phyloP scores from a whole-genome alignment of 2,329 filamentous ascomycete species.

The Ophiostoma perfectum region DNA sequence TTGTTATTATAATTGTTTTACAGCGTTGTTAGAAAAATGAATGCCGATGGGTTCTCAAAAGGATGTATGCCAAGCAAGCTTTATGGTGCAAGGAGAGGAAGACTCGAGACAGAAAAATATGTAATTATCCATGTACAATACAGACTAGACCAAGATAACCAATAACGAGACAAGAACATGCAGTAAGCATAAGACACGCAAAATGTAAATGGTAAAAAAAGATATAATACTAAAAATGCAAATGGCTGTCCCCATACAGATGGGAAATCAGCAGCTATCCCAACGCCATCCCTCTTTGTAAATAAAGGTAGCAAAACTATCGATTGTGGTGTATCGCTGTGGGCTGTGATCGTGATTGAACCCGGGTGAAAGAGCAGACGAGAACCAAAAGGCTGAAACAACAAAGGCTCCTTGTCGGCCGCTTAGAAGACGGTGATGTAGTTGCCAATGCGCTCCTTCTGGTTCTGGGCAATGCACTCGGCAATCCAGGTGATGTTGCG shows the following conservation, averaged over 20 bases:
- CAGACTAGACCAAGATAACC: constrained; percentile 25
- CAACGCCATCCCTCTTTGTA: constrained; percentile 4
- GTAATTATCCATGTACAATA: constrained; percentile 48
- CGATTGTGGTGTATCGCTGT: constrained; percentile 14
- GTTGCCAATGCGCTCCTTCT: constrained; percentile 97
- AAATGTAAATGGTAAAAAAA: background rate
- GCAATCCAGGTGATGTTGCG: constrained; percentile 99
- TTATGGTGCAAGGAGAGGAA: background rate
- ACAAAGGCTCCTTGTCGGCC: background rate
- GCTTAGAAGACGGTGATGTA: constrained; percentile 91
- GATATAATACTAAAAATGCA: background rate
- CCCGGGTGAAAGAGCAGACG: constrained; percentile 16
- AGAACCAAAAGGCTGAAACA: constrained; percentile 19
- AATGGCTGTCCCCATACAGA: background rate
- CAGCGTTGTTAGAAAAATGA: constrained; percentile 19
- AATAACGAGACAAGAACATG: constrained; percentile 2
- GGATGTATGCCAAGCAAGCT: background rate
- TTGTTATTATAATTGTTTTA: background rate
- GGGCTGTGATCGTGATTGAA: constrained; percentile 13
- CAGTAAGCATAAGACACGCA: background rate
- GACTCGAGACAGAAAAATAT: constrained; percentile 36
- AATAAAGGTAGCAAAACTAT: background rate
- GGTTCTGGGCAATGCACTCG: constrained; percentile 98
- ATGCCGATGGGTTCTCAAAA: constrained; percentile 2
- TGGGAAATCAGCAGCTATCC: constrained; percentile 10